A percentile compares a stretch with the other conserved stretches of the same genome.
Conservation (phyloP, 2,329 filamentous ascomycete species). For the Penicillium sp. region DNA sequence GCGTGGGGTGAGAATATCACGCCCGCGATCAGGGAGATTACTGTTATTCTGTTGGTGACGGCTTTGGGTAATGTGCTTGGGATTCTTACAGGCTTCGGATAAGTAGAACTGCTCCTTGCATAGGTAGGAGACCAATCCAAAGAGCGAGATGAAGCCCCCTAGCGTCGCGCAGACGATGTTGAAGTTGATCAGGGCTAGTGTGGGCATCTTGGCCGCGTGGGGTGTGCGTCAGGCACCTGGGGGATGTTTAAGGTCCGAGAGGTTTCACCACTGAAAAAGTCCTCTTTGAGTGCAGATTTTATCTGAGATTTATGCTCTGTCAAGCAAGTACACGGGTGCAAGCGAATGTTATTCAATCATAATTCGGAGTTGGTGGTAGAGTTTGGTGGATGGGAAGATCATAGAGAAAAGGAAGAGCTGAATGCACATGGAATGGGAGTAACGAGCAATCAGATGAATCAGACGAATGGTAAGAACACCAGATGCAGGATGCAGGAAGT, state of each 20-base stretch:
- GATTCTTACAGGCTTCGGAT: constrained; percentile 75
- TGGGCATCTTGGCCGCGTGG: constrained; percentile 54
- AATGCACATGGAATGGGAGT: not conserved
- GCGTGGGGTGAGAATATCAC: constrained; percentile 77
- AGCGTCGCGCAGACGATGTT: constrained; percentile 80
- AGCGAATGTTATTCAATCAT: constrained; percentile 45
- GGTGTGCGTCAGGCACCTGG: not conserved
- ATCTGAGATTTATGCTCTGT: not conserved
- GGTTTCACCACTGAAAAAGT: not conserved
- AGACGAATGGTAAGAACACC: too few species aligned
- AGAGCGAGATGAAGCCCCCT: constrained; percentile 87
- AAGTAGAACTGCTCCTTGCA: constrained; percentile 89
- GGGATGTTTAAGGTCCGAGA: not conserved
- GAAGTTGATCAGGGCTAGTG: constrained; percentile 70
- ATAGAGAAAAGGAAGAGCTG: constrained; percentile 8
- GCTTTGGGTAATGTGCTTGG: not conserved
- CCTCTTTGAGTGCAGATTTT: not conserved
- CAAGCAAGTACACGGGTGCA: constrained; percentile 2
- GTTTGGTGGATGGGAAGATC: constrained; percentile 12
- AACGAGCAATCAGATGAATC: not conserved
- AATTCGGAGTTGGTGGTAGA: constrained; percentile 17
- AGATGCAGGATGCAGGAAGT: too few species aligned
- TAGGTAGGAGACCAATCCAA: constrained; percentile 85
- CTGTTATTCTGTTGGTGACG: constrained; percentile 45
- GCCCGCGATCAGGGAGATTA: constrained; percentile 81